Evolutionary conservation across 1,284 basidiomycete species (phyloP), one percentile per base, ranked within the genome.

Genomic region (Vanrija sp.): DNA sequence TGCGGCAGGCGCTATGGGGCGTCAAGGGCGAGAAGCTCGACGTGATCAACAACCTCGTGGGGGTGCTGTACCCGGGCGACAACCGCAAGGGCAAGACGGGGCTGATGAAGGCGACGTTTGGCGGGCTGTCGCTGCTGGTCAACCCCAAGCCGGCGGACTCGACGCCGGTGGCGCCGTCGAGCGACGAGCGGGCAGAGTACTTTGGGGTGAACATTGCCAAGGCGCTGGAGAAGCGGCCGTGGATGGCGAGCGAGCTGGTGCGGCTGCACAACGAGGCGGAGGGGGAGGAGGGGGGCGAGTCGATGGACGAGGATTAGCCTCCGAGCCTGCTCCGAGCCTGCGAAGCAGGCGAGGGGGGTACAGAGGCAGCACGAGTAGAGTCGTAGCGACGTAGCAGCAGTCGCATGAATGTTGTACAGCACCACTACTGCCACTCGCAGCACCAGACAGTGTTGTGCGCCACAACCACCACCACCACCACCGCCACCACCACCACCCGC

Each of bases 1-100:
- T 94, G 2, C 75, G 85, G 39, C 85, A 88, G 64, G 88, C 87
- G 1, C 76, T 94, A 3, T 72, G 71, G 66, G 72, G 69, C 8
- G 42, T 54, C 10, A 54, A 59, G 14, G 68, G 67, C 8, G 63
- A 66, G 27, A 56, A 56, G 6, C 51, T 72, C 35, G 41, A 24
- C 16, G 48, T 58, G 45, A 53, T 72, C 36, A 65, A 70, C 56
- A 57, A 57, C 41, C 60, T 73, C 14, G 59, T 62, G 5, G 62
- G 53, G 27, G 59, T 50, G 19, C 56, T 75, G 22, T 72, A 72
- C 48, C 65, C 65, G 3, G 62, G 56, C 4, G 64, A 66, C 16
- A 41, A 45, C 20, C 51, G 60, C 19, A 60, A 60, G 48, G 60
- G 62, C 45, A 66, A 65, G 51, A 66, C 67, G 43, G 61, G 64